phyloP scores from a whole-genome alignment of 2,329 filamentous ascomycete species.

The Aureobasidium leucospermi region DNA sequence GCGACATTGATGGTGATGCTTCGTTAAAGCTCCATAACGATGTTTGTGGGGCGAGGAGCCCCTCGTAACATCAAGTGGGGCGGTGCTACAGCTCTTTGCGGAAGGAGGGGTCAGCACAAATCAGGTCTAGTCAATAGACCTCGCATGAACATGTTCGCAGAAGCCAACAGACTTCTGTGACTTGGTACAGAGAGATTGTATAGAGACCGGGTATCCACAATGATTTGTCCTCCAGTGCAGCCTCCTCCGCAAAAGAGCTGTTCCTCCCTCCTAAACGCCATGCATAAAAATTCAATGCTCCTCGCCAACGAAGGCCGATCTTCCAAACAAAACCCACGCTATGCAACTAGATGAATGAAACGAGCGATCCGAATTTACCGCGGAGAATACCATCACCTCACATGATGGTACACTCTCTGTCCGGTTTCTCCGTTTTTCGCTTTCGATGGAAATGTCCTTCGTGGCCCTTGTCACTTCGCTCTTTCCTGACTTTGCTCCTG shows the following conservation, averaged over 20 bases:
- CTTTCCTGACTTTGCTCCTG: conserved; percentile 12
- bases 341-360: conserved; percentile 8
- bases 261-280: not conserved
- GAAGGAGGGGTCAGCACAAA: not conserved
- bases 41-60: not conserved
- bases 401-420: conserved; percentile 17
- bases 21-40: not conserved
- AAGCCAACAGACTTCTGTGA: not conserved
- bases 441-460: conserved; percentile 13
- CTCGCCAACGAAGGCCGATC: not conserved
- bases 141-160: not conserved
- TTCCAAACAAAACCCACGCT: not conserved
- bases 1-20: conserved; percentile 2
- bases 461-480: not conserved
- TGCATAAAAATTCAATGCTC: not conserved
- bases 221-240: not conserved
- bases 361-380: not conserved
- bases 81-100: not conserved
- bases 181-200: conserved; percentile 1
- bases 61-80: conserved; percentile 5
- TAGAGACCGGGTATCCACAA: not conserved
- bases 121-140: not conserved
- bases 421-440: conserved; percentile 17
- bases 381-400: not conserved
- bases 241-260: not conserved